These are phyloP conservation scores for Trichophyton simii DNA, from an alignment of 2,329 filamentous ascomycete species.

Conservation along the genomic window DNA sequence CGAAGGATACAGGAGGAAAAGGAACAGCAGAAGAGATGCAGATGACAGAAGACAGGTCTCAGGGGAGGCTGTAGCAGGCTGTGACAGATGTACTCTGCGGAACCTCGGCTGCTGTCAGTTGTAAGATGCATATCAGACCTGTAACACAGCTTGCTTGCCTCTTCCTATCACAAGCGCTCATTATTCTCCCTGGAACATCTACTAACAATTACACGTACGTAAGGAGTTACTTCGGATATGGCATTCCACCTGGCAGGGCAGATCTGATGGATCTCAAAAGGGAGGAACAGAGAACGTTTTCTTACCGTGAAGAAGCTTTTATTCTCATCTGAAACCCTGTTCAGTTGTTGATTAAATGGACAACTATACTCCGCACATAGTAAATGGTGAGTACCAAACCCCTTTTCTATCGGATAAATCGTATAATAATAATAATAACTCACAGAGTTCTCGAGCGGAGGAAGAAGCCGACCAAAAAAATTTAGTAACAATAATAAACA, in stretches of 20 bases:
- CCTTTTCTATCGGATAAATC: background rate
- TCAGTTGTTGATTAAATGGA: background rate
- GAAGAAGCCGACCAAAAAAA: background rate
- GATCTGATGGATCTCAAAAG: slow-evolving; percentile 1
- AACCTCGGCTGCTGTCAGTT: background rate
- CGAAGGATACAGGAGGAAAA: background rate
- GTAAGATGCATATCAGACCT: background rate
- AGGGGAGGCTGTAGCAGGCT: background rate
- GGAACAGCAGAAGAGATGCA: background rate
- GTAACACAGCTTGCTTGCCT: background rate
- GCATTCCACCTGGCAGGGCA: background rate
- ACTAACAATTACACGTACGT: background rate
- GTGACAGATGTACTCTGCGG: background rate
- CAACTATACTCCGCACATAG: background rate
- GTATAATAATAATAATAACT: background rate
- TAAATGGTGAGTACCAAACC: background rate
- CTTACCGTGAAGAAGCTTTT: background rate
- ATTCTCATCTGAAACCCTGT: background rate
- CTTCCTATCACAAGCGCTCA: background rate
- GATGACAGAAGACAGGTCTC: background rate
- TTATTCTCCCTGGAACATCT: no score
- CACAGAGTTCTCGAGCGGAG: background rate
- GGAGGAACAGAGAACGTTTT: background rate
- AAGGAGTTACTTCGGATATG: background rate
- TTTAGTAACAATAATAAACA: background rate